Conservation (phyloP, 208 protist species). For the Leishmania tropica region DNA sequence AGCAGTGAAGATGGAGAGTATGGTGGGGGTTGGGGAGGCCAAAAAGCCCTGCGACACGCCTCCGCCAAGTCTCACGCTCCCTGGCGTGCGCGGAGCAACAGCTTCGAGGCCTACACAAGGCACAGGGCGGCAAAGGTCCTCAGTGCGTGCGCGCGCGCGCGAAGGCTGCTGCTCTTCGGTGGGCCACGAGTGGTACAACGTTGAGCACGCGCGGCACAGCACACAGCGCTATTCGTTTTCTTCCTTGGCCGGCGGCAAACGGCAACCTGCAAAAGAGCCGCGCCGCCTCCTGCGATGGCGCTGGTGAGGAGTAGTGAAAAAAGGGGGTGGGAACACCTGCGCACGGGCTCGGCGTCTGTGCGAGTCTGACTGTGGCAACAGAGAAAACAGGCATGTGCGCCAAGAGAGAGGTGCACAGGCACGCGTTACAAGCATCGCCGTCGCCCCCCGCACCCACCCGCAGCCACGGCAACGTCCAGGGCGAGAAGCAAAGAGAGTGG, state of each 20-base stretch:
- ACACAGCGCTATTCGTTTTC: background rate
- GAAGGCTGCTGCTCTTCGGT: background rate
- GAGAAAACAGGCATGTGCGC: background rate
- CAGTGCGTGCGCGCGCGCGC: background rate
- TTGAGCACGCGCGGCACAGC: background rate
- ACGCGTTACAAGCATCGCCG: background rate
- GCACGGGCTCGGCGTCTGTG: background rate
- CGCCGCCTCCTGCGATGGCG: background rate
- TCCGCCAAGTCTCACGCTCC: background rate
- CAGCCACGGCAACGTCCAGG: background rate
- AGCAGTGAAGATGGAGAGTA: too few species aligned
- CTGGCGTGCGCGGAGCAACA: background rate
- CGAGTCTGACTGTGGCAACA: background rate
- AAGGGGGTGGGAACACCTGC: background rate
- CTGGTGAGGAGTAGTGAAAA: background rate
- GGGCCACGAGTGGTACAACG: background rate
- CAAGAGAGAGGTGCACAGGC: background rate
- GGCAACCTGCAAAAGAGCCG: background rate
- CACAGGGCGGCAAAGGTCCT: background rate
- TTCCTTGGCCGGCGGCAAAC: background rate
- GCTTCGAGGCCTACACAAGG: background rate
- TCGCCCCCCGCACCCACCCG: background rate
- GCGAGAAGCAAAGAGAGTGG: background rate
- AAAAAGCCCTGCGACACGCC: background rate
- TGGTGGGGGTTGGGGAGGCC: background rate